These are phyloP conservation scores for Chaetomium olivaceum DNA, from an alignment of 2,329 filamentous ascomycete genomes.

Conservation along the genomic window DNA sequence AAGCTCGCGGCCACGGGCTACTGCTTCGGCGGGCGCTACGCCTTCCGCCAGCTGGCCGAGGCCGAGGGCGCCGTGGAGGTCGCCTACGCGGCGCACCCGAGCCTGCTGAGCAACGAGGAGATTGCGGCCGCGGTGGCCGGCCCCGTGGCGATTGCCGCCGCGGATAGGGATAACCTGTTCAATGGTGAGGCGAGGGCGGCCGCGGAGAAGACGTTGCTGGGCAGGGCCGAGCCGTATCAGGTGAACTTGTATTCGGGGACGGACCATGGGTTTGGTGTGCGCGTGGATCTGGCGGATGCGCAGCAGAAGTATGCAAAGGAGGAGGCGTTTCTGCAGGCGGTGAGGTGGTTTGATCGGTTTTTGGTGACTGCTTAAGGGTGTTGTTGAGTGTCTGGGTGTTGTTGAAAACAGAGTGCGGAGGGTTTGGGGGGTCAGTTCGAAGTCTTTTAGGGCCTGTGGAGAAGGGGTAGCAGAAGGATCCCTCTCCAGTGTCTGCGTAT, in stretches of 20 bases:
- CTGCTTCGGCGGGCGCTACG: slow-evolving; percentile 64
- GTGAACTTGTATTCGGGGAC: slow-evolving; percentile 69
- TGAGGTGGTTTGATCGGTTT: slow-evolving; percentile 68
- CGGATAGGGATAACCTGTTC: slow-evolving; percentile 62
- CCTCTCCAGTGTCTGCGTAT: background rate
- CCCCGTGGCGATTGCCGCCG: slow-evolving; percentile 63
- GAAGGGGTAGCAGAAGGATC: too few species aligned
- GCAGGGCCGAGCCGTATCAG: slow-evolving; percentile 61
- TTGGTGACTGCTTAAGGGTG: background rate
- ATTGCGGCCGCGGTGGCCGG: slow-evolving; percentile 57
- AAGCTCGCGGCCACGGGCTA: slow-evolving; percentile 61
- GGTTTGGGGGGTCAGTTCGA: background rate
- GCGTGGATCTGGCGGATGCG: slow-evolving; percentile 57
- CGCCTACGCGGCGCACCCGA: slow-evolving; percentile 66
- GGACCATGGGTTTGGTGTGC: slow-evolving; percentile 72
- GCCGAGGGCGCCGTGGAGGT: slow-evolving; percentile 55
- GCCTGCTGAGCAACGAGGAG: slow-evolving; percentile 60
- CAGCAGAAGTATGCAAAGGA: slow-evolving; percentile 71
- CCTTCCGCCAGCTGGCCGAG: slow-evolving; percentile 53
- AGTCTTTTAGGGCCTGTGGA: too few species aligned
- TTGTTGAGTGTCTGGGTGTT: too few species aligned
- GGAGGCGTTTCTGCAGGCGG: slow-evolving; percentile 73
- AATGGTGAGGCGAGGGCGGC: slow-evolving; percentile 54
- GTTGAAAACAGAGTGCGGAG: too few species aligned
- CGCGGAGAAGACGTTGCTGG: slow-evolving; percentile 60